These are phyloP conservation scores for Strobilomyces dryophilus DNA, from an alignment of 768 basidiomycete species.

Conservation along the genomic window DNA sequence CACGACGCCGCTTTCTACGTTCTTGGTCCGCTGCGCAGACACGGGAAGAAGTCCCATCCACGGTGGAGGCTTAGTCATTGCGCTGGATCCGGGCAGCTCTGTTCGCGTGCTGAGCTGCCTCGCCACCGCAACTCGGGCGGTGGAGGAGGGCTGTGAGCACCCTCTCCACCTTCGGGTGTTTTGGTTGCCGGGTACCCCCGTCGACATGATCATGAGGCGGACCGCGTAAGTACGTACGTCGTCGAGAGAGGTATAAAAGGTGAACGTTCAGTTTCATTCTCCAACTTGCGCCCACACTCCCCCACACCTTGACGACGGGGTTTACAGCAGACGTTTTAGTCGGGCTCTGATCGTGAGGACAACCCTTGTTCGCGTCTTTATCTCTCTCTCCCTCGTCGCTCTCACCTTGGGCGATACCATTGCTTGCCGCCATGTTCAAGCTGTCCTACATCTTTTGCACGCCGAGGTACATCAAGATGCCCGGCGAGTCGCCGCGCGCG, in stretches of 20 bases:
- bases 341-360: neutral
- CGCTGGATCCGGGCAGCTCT: slow-evolving; percentile 2
- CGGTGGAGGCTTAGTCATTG: neutral
- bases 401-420: neutral
- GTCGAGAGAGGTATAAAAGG: neutral
- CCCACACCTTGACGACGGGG: neutral
- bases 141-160: slow-evolving; percentile 7
- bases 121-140: neutral
- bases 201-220: neutral
- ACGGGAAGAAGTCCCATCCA: neutral
- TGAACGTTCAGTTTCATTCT: slow-evolving; percentile 2
- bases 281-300: slow-evolving; percentile 6
- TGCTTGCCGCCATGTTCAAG: slow-evolving; percentile 32
- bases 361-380: neutral
- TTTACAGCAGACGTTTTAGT: neutral
- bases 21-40: neutral
- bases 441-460: slow-evolving; percentile 52
- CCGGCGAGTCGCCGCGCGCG: slow-evolving; percentile 33
- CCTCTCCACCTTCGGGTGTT: slow-evolving; percentile 4
- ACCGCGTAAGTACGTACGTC: slow-evolving; percentile 7
- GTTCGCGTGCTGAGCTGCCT: neutral
- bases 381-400: neutral
- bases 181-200: slow-evolving; percentile 6
- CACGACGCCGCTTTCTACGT: neutral
- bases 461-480: slow-evolving; percentile 49